These are phyloP conservation scores for Pyrenochaeta sp. DNA, from an alignment of 2,329 filamentous ascomycete genomes.

Conservation along the genomic window DNA sequence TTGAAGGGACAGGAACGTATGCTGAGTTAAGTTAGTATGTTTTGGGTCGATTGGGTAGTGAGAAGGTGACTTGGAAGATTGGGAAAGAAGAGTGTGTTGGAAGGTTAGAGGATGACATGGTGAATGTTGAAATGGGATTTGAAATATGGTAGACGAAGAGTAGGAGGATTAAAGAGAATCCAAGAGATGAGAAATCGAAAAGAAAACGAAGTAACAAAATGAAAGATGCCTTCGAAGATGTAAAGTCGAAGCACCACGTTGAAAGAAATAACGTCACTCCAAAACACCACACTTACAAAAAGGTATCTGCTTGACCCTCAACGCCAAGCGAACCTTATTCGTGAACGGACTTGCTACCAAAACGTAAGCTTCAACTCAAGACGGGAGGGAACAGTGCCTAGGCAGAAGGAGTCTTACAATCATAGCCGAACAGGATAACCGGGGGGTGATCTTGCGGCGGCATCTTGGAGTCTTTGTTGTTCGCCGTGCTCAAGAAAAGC, in stretches of 20 bases:
- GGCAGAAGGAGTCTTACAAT: too few relatives aligned
- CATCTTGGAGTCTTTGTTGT: conserved; percentile 7
- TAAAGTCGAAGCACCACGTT: too few relatives aligned
- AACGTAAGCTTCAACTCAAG: background rate
- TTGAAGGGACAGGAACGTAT: conserved; percentile 49
- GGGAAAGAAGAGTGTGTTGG: background rate
- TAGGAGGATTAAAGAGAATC: background rate
- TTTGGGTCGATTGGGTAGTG: background rate
- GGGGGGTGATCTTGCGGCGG: conserved; percentile 10
- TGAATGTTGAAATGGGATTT: background rate
- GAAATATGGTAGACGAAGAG: background rate
- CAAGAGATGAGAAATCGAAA: too few relatives aligned
- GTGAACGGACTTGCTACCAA: conserved; percentile 41
- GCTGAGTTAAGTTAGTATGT: conserved; percentile 14
- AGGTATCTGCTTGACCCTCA: conserved; percentile 48
- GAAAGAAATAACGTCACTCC: too few relatives aligned
- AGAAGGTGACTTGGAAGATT: background rate
- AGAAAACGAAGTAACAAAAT: background rate
- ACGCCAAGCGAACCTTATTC: conserved; percentile 47
- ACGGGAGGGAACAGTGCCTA: too few relatives aligned
- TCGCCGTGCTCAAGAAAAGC: too few relatives aligned
- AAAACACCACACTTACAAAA: too few relatives aligned
- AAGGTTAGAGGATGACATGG: background rate
- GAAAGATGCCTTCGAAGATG: too few relatives aligned
- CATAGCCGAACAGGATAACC: conserved; percentile 36